Base-by-base conservation (phyloP, 2,329 filamentous ascomycete genomes). In the Aspergillus neoniger region DNA sequence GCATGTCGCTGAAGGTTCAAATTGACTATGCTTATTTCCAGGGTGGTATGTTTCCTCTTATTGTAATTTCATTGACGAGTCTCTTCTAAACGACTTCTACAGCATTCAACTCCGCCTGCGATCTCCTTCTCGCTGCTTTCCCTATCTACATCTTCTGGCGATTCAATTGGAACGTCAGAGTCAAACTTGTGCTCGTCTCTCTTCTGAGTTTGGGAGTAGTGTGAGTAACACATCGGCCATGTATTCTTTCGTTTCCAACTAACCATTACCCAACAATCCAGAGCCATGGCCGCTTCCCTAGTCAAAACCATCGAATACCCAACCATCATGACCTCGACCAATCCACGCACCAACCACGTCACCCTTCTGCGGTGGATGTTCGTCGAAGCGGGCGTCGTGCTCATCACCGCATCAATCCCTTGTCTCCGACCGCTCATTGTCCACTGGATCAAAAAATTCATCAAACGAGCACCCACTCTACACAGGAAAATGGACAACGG, bases 281-380 rank as follows among this genome's bases (percentile, higher is more conserved):
- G 57, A 14, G 57, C 57, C 9, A 54, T 58, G 57, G 57, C 49
- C 1, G 57, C 57, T 48, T 58, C 49, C 25, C 28, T 58, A 14
- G 49, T 58, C 49, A 58, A 58, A 19, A 58, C 57, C 12, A 30
- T 58, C 39, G 49, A 58, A 36, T 58, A 58, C 9, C 57, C 57
- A 12, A 49, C 39, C 25, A 59, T 59, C 19, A 36, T 55, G 19
- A 36, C 14, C 6, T 59, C 57, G 1, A 53, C 30, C 10, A 39
- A 54, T 50, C 50, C 57, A 4, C 57, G 57, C 17, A 59, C 30
- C 30, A 59, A 59, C 50, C 50, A 39, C 21, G 49, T 59, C 30
- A 47, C 39, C 7, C 57, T 59, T 10, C 57, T 59, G 3, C 57
- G 57, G 1, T 59, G 50, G 50, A 54, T 48, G 50, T 55, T 59